These are phyloP conservation scores for Dryas alaskensis DNA, from an alignment of 306 rosid genomes.

Conservation along the genomic window DNA sequence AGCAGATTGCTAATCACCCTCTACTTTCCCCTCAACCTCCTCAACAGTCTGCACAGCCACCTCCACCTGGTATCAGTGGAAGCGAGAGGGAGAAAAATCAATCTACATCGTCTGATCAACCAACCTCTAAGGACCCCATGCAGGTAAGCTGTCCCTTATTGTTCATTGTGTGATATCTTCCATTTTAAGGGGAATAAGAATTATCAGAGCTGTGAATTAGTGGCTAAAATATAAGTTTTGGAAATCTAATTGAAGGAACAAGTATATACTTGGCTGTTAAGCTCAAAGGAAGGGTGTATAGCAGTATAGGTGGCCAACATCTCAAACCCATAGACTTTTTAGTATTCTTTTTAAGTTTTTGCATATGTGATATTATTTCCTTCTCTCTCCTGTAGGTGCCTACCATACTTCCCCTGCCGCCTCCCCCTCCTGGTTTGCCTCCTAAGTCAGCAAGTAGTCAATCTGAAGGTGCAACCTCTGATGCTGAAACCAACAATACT, in stretches of 20 bases:
- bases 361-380: slow-evolving; percentile 22
- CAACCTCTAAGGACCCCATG: slow-evolving; percentile 48
- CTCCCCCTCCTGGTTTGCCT: slow-evolving; percentile 73
- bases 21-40: slow-evolving; percentile 70
- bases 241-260: slow-evolving; percentile 11
- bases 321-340: not conserved
- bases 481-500: slow-evolving; percentile 46
- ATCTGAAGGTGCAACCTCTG: slow-evolving; percentile 52
- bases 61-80: slow-evolving; percentile 66
- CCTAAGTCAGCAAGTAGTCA: slow-evolving; percentile 51
- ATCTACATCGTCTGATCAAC: slow-evolving; percentile 49
- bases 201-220: not conserved
- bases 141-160: slow-evolving; percentile 49
- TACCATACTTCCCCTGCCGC: slow-evolving; percentile 73
- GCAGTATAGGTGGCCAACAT: not conserved
- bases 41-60: slow-evolving; percentile 59
- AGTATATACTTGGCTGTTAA: slow-evolving; percentile 3
- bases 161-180: slow-evolving; percentile 9
- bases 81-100: slow-evolving; percentile 59
- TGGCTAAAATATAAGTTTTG: not conserved
- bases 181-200: slow-evolving; percentile 17
- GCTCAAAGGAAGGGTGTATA: slow-evolving; percentile 17
- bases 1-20: slow-evolving; percentile 52
- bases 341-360: slow-evolving; percentile 17
- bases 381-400: slow-evolving; percentile 52